These are phyloP conservation scores for Chlorophyllum brunneum DNA, from an alignment of 768 basidiomycete species.

Conservation along the genomic window DNA sequence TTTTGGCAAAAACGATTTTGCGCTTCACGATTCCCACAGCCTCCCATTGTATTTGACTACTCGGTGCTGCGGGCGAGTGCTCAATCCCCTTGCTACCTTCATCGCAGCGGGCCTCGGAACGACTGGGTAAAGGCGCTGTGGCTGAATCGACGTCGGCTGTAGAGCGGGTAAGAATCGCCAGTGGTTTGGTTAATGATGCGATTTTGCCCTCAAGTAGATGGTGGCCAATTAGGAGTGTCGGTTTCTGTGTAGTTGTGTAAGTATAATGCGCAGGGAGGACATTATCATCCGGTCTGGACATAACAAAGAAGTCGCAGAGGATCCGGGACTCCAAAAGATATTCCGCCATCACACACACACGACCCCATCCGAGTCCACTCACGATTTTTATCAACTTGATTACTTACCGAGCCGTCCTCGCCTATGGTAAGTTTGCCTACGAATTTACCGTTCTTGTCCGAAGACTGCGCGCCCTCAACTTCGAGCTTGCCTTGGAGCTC, in stretches of 20 bases:
- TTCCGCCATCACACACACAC: background rate
- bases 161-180: slow-evolving; percentile 65
- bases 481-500: slow-evolving; percentile 86
- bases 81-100: slow-evolving; percentile 5
- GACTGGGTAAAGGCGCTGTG: background rate
- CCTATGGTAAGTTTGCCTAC: slow-evolving; percentile 76
- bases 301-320: background rate
- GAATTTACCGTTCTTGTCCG: slow-evolving; percentile 62
- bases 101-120: slow-evolving; percentile 3
- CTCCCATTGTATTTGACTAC: slow-evolving; percentile 42
- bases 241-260: slow-evolving; percentile 44
- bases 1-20: slow-evolving; percentile 80
- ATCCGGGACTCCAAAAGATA: background rate
- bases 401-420: slow-evolving; percentile 47
- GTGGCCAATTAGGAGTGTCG: slow-evolving; percentile 80
- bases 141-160: slow-evolving; percentile 14
- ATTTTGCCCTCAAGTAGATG: slow-evolving; percentile 90
- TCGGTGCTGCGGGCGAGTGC: background rate
- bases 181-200: slow-evolving; percentile 68
- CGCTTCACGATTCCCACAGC: slow-evolving; percentile 70
- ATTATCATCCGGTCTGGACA: too few relatives aligned
- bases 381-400: background rate
- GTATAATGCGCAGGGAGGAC: too few relatives aligned
- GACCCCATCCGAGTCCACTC: background rate
- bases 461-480: slow-evolving; percentile 48